Conservation (phyloP, 108 stramenopile genomes). For the Fragilariopsis cylindrus region DNA sequence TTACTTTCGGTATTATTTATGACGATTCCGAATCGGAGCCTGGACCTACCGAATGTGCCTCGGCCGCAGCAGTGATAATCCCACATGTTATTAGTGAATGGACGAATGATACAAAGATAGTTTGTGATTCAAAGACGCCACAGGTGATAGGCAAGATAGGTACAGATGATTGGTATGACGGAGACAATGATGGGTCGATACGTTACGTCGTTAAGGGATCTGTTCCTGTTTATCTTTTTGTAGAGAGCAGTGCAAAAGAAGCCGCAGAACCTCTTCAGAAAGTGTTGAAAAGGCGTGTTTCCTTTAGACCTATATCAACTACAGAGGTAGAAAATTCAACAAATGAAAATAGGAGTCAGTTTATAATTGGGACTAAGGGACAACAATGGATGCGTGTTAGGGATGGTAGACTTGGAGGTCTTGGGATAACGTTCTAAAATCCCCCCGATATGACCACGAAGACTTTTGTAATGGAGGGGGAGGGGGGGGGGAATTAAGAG, state of each 20-base stretch:
- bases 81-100: background rate
- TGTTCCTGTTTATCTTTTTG: background rate
- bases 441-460: too few species aligned
- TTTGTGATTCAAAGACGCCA: slow-evolving; percentile 3
- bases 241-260: background rate
- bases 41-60: background rate
- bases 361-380: slow-evolving; percentile 14
- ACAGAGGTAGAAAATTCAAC: slow-evolving; percentile 13
- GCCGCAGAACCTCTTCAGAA: background rate
- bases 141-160: background rate
- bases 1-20: slow-evolving; percentile 5
- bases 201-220: slow-evolving; percentile 1
- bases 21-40: background rate
- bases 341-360: background rate
- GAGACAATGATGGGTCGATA: background rate
- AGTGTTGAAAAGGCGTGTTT: background rate
- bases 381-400: slow-evolving; percentile 9
- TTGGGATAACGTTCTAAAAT: slow-evolving; percentile 11
- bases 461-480: too few species aligned
- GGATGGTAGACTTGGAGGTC: background rate
- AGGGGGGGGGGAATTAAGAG: too few species aligned
- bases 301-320: slow-evolving; percentile 1
- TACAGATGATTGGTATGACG: slow-evolving; percentile 5
- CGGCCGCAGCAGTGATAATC: slow-evolving; percentile 6
- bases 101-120: slow-evolving; percentile 12